Evolutionary conservation across 805 yeast genomes (phyloP).

Genomic region (Candida endomychidarum): DNA sequence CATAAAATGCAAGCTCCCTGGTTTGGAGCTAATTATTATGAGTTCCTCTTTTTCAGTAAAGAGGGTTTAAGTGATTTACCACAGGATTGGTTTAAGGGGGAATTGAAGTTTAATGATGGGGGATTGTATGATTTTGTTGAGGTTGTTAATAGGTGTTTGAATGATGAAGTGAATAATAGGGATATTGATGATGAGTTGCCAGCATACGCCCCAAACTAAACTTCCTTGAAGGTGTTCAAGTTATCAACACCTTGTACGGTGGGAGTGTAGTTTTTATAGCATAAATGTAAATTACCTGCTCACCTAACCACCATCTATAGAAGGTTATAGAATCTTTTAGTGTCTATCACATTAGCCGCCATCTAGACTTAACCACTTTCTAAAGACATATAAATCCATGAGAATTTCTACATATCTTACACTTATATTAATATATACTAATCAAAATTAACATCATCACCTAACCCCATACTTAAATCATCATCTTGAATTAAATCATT

Average conservation of each 20-base stretch:
- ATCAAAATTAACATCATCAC: neutral
- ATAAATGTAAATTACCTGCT: no score
- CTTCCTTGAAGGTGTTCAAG: neutral
- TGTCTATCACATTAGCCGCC: no score
- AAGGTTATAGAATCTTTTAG: no score
- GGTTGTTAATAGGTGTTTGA: slow-evolving; percentile 29
- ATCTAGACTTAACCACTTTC: no score
- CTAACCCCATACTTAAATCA: slow-evolving; percentile 1
- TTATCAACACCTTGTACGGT: no score
- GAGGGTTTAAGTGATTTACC: slow-evolving; percentile 37
- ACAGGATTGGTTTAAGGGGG: slow-evolving; percentile 37
- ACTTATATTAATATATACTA: slow-evolving; percentile 1
- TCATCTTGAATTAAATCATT: slow-evolving; percentile 7
- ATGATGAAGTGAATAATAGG: slow-evolving; percentile 35
- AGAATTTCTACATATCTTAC: neutral
- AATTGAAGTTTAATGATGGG: slow-evolving; percentile 45
- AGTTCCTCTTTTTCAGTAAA: slow-evolving; percentile 38
- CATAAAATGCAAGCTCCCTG: slow-evolving; percentile 48
- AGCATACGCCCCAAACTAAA: slow-evolving; percentile 2
- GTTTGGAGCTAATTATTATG: slow-evolving; percentile 55
- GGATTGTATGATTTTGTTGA: slow-evolving; percentile 46
- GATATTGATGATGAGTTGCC: slow-evolving; percentile 49
- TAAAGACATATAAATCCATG: no score
- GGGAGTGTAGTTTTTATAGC: no score
- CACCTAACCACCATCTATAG: no score